Base-by-base conservation (phyloP, 805 yeast species). In the Cyberlindnera subsufficiens region DNA sequence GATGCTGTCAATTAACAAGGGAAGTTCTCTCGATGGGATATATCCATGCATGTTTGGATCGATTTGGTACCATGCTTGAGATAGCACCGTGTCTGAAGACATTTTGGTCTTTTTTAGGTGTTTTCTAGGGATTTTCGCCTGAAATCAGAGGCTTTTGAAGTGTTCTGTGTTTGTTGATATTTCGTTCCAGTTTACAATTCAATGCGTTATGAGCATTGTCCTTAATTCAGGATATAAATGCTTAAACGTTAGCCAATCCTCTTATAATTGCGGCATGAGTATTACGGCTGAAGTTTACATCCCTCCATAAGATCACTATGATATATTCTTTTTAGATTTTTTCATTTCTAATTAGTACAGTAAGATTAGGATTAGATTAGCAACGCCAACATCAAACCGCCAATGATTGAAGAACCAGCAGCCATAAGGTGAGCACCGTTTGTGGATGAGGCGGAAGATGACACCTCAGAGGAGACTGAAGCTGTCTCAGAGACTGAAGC, bases 51-150 rank as follows among this genome's bases (percentile, higher is more conserved):
- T 32, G 5, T 39, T 30, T 3, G 43, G 39, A 37, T 55, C 56
- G 2, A 55, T 45, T 35, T 54, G 55, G 5, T 30, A 19, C 61
- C 61, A 57, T 10, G 59, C 60, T 16, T 30, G 34, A 13, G 33
- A 15, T 7, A 37, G 30, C 8, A 37, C 31, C 19, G 35, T 17
- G 9, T 37, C 40, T 15, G 38, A 30, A 6, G 32, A 30, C 32
- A 30, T 30, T 30, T n/a, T 3, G 32, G 10, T 8, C 16, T 30
- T 22, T 8, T 22, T 5, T 22, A 10, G 11, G 4, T 22, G 10
- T 9, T 22, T n/a, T n/a, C n/a, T n/a, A n/a, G n/a, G n/a, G n/a
- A n/a, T n/a, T 9, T 22, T 22, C 15, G 29, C 6, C 36, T 20
- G 6, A 5, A 7, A 18, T 25, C n/a, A 8, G 36, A 18, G 6